These are phyloP conservation scores for Arxiozyma telluris DNA, from an alignment of 1,139 yeast species.

Conservation along the genomic window DNA sequence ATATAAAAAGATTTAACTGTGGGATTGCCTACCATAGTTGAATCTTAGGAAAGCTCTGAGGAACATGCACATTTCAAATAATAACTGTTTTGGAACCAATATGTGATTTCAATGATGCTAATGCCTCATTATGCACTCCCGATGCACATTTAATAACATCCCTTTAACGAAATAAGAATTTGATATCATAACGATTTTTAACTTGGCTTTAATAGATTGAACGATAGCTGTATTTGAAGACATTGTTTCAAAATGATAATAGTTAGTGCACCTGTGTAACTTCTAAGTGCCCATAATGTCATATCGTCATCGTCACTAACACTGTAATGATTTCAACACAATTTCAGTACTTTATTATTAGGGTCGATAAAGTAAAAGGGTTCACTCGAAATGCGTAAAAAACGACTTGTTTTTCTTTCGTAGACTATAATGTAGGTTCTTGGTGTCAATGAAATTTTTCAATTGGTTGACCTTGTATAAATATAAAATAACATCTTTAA, in stretches of 20 bases:
- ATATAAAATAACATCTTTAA: slow-evolving; percentile 3
- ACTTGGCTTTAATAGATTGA: slow-evolving; percentile 58
- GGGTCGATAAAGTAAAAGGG: slow-evolving; percentile 75
- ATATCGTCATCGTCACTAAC: slow-evolving; percentile 52
- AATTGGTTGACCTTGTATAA: slow-evolving; percentile 7
- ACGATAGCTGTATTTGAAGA: slow-evolving; percentile 64
- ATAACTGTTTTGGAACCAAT: slow-evolving; percentile 53
- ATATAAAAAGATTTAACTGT: slow-evolving; percentile 46
- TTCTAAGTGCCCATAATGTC: slow-evolving; percentile 68
- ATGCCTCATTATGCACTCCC: slow-evolving; percentile 89
- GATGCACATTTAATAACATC: slow-evolving; percentile 66
- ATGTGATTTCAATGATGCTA: slow-evolving; percentile 51
- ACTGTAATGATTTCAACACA: slow-evolving; percentile 84
- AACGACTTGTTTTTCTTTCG: slow-evolving; percentile 32
- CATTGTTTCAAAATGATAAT: slow-evolving; percentile 83
- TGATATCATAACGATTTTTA: slow-evolving; percentile 87
- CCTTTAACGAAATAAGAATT: slow-evolving; percentile 83
- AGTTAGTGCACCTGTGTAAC: slow-evolving; percentile 89
- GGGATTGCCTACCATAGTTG: slow-evolving; percentile 79
- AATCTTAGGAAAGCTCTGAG: slow-evolving; percentile 54
- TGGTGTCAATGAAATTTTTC: slow-evolving; percentile 39
- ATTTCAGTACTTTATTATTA: slow-evolving; percentile 53
- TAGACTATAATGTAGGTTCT: background rate
- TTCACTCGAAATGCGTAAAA: slow-evolving; percentile 88
- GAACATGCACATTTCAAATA: slow-evolving; percentile 42